Evolutionary conservation across 495 filamentous ascomycete species (phyloP), one percentile per base, ranked within the genome.

Genomic region (Penicillium malachiteum): DNA sequence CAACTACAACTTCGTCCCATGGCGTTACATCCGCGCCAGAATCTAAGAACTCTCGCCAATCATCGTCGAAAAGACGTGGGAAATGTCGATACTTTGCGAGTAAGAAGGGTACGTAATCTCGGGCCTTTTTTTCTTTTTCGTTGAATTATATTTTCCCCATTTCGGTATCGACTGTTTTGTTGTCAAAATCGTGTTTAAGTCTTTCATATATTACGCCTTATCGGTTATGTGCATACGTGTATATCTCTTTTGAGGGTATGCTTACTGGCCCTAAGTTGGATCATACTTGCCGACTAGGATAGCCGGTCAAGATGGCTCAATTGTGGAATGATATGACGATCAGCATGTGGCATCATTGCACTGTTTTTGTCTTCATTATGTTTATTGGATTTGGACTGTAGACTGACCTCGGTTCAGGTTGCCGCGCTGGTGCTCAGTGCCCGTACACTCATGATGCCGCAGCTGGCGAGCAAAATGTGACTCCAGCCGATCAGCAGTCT

Each of bases 361-460:
- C 12, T 38, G 11, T 18, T n/a, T 16, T 13, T 13, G 11, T 35
- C 21, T 26, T 18, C 4, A 17, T 18, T 38, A n/a, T 18, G 31
- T 16, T 21, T 32, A 17, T 35, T 35, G 13, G 33, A 32, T 1
- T 44, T 37, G 44, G n/a, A 60, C 54, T 26, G 4, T 26, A 26
- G 21, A 40, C 66, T 72, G 52, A 72, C 55, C 30, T 46, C 16
- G 9, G n/a, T 50, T 13, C 31, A 78, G 76, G 76, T 17, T 78
- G 76, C 52, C 66, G 75, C 47, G 57, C 70, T 48, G 76, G 76
- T 33, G 60, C 69, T 31, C 54, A 66, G 35, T 78, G 76, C 41
- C 73, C 71, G 11, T 78, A 65, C 60, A 50, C 71, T n/a, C 76
- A 78, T 44, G 71, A 72, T 60, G 52, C 45, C 35, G 56, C 64